Evolutionary conservation across 257 asterid genomes (phyloP).

Genomic region (Marsdenia floribunda): DNA sequence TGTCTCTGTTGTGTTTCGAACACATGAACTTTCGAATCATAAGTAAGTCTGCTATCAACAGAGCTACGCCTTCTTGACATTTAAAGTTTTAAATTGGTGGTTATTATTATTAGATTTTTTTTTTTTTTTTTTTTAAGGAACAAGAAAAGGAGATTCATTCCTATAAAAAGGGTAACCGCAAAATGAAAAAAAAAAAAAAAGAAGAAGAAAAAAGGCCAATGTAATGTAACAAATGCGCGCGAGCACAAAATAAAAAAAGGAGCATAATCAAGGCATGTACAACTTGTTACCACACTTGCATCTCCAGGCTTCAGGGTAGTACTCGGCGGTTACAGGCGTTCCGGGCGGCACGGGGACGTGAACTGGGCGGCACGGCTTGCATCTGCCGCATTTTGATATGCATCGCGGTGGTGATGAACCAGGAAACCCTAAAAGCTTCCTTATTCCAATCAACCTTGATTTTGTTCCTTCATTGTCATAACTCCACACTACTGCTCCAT

Average conservation of each 20-base stretch:
- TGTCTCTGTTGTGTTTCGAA: no score
- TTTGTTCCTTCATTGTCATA: background rate
- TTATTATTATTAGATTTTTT: no score
- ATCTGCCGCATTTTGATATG: conserved; percentile 43
- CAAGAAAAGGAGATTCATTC: no score
- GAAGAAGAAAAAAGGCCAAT: background rate
- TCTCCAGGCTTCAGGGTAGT: conserved; percentile 42
- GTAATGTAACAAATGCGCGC: no score
- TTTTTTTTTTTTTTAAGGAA: no score
- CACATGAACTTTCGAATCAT: no score
- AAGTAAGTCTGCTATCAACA: no score
- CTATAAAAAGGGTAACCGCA: no score
- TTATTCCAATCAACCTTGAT: conserved; percentile 13
- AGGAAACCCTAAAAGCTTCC: conserved; percentile 44
- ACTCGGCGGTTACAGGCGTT: conserved; percentile 48
- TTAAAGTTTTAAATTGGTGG: no score
- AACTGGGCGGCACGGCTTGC: conserved; percentile 58
- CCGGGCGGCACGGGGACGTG: conserved; percentile 60
- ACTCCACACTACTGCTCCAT: background rate
- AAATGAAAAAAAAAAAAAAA: background rate
- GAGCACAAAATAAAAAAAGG: no score
- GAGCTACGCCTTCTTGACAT: no score
- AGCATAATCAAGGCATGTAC: conserved; percentile 23
- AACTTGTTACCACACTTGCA: conserved; percentile 31
- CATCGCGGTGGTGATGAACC: conserved; percentile 68